Evolutionary conservation across 2,329 filamentous ascomycete genomes (phyloP), one percentile per base, ranked within the genome.

Genomic region (Akanthomyces dipterigenus): DNA sequence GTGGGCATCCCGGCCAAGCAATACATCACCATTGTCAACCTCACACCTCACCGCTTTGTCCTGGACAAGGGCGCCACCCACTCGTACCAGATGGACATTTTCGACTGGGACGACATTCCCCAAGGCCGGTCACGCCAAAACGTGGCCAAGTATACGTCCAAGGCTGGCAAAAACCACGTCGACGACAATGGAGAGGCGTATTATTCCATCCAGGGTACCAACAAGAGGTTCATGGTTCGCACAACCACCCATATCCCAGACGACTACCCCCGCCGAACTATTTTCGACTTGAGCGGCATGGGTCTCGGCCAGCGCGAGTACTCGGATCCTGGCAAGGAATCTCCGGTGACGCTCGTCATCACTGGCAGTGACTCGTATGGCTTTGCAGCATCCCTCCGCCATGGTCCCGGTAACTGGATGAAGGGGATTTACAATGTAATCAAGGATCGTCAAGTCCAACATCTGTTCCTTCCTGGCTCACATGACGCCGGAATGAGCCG

Each of bases 401-500:
- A 68, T 50, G 69, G 69, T 1, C 62, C 66, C 0, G 67, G 67
- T 36, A 68, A 68, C 61, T 75, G 72, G 72, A 75, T 75, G 73
- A 67, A 64, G 38, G 60, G 62, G 6, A 65, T 74, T 11, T 70
- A 72, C 61, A 60, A 70, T 20, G 67, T 70, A 3, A 74, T 75
- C 63, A 68, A 69, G 42, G 68, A 72, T 63, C 73, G 79, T 12
- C 73, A 72, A 1, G 66, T 82, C 0, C 75, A 75, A 56, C 73
- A 80, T 34, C 71, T 82, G 20, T 72, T 76, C 54, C 76, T 82
- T 71, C 79, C 79, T 0, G 79, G 78, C 9, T 74, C 77, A 3
- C 78, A 82, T 63, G 77, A 81, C 62, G 71, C 78, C 0, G 79
- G 78, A n/a, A 81, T 82, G 78, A 75, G 72, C 26, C 70, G 63